Evolutionary conservation across 257 asterid genomes (phyloP), one percentile per base, ranked within the genome.

Genomic region (Solanum etuberosum): DNA sequence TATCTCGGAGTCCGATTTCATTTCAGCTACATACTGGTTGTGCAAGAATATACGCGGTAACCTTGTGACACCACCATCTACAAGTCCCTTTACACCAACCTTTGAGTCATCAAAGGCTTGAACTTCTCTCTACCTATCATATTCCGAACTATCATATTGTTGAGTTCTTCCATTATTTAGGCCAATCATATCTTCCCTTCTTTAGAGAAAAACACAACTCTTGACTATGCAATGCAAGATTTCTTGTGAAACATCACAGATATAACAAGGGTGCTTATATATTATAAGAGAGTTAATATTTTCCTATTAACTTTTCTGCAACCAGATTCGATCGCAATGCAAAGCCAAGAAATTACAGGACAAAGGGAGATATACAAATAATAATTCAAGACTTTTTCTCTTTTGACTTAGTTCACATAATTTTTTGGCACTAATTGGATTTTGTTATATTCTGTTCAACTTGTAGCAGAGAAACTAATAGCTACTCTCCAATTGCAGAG

Each of bases 11-110:
- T 43, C 67, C 7, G 40, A 27, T 27, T 43, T 43, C 27, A 15
- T 43, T 78, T 78, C 65, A 27, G 3, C 21, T 1, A 78, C 65
- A 16, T 32, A 32, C 27, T 78, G 40, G 5, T 89, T 74, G 37
- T 63, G 77, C 38, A 72, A 21, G 46, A 89, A 89, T 14, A 86
- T 86, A 18, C 42, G 63, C 18, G 85, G 89, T 59, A 87, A 9
- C 40, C 78, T 86, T 6, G 70, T 25, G 11, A 81, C 54, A 32
- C 88, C 87, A n/a, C 82, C 29, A 88, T 80, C 90, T 3, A 81
- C 25, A 20, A 88, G 88, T 37, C 88, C 90, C 86, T 88, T 80
- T 12, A 86, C 90, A 16, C 90, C 90, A 27, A 40, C 31, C 38
- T 88, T 86, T 27, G 85, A 65, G 67, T 86, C 87, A 29, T 88